These are phyloP conservation scores for Phlyctochytrium bullatum DNA, from an alignment of 192 early-diverging fungal genomes.

Conservation along the genomic window DNA sequence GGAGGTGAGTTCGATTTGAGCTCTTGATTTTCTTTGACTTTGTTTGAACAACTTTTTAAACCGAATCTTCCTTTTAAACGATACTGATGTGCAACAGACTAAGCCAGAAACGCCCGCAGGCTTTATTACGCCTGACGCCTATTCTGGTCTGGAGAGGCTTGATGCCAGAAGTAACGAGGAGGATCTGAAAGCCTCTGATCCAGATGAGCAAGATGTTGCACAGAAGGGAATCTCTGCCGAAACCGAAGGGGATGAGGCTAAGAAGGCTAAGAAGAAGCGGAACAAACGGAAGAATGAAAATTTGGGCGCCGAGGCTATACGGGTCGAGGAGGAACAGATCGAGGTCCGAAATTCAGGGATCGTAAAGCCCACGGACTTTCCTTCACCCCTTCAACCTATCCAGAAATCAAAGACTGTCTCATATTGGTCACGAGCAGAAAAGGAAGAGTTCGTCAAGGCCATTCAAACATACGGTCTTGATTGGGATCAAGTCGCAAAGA, in stretches of 20 bases:
- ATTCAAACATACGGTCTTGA: conserved; percentile 64
- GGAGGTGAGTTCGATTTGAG: neutral
- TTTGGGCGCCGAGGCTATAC: neutral
- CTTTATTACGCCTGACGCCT: too few relatives aligned
- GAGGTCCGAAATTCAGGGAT: neutral
- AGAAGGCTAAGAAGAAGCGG: neutral
- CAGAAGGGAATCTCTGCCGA: too few relatives aligned
- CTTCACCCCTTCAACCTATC: neutral
- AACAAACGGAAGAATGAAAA: conserved; percentile 6
- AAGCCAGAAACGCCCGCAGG: too few relatives aligned
- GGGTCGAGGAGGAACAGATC: conserved; percentile 7
- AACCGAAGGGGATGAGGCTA: conserved; percentile 1
- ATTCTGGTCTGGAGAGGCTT: too few relatives aligned
- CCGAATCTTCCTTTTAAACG: too few relatives aligned
- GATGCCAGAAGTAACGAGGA: too few relatives aligned
- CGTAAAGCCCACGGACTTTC: neutral
- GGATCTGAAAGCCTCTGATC: too few relatives aligned
- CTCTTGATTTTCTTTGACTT: too few relatives aligned
- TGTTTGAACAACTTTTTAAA: too few relatives aligned
- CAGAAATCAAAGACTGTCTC: conserved; percentile 46
- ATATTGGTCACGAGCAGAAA: conserved; percentile 87
- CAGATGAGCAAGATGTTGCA: too few relatives aligned
- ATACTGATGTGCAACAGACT: too few relatives aligned
- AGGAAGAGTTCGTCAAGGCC: conserved; percentile 65
- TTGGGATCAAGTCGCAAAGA: conserved; percentile 74